These are phyloP conservation scores for Pezicula neosporulosa DNA, from an alignment of 2,329 filamentous ascomycete species.

Conservation along the genomic window DNA sequence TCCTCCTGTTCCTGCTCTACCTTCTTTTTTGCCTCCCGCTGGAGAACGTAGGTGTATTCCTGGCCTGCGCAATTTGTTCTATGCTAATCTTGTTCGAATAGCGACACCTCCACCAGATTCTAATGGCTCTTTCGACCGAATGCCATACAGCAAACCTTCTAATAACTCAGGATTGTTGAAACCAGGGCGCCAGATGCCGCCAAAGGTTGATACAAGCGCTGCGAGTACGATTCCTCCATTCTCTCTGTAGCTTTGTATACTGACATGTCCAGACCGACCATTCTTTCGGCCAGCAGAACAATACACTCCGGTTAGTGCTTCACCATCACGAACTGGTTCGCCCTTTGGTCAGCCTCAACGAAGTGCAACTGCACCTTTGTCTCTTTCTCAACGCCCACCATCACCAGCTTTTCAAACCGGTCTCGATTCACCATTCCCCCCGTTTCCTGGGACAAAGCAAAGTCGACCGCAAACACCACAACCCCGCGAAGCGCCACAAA, in stretches of 20 bases:
- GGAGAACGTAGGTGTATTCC: slow-evolving; percentile 37
- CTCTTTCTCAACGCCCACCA: slow-evolving; percentile 31
- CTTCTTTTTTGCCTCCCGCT: slow-evolving; percentile 31
- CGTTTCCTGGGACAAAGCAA: slow-evolving; percentile 43
- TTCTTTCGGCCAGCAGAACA: slow-evolving; percentile 50
- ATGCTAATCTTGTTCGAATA: slow-evolving; percentile 12
- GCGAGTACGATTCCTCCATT: slow-evolving; percentile 39
- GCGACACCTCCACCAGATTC: slow-evolving; percentile 27
- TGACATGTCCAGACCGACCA: slow-evolving; percentile 45
- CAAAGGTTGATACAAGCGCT: slow-evolving; percentile 47
- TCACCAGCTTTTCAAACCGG: slow-evolving; percentile 40
- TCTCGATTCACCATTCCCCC: slow-evolving; percentile 50
- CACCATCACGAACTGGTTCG: slow-evolving; percentile 52
- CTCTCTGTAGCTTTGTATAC: slow-evolving; percentile 11
- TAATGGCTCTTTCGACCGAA: slow-evolving; percentile 16
- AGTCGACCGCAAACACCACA: background rate
- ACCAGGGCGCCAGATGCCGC: slow-evolving; percentile 36
- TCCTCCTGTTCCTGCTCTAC: too few species aligned
- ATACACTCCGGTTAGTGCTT: slow-evolving; percentile 61
- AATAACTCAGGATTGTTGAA: slow-evolving; percentile 28
- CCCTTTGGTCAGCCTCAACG: slow-evolving; percentile 28
- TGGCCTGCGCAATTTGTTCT: background rate
- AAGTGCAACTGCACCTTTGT: slow-evolving; percentile 35
- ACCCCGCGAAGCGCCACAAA: slow-evolving; percentile 12
- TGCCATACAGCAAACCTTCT: slow-evolving; percentile 17